Conservation (phyloP, 495 filamentous ascomycete genomes). For the Xylaria venustula region DNA sequence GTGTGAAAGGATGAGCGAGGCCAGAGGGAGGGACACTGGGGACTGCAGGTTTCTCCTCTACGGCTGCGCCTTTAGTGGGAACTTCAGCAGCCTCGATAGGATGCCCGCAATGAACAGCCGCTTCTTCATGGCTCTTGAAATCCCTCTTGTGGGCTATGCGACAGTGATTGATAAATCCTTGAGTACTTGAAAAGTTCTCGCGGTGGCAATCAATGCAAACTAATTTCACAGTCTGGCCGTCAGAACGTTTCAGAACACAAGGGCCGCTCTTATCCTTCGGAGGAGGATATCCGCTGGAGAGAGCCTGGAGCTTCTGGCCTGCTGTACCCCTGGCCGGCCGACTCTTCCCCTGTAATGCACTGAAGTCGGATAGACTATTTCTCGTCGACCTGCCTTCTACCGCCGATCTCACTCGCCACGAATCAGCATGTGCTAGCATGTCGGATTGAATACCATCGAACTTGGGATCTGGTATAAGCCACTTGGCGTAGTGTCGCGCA, state of each 20-base stretch:
- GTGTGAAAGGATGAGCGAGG: slow-evolving; percentile 69
- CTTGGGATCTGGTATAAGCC: slow-evolving; percentile 83
- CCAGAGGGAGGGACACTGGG: slow-evolving; percentile 40
- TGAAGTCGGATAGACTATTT: slow-evolving; percentile 62
- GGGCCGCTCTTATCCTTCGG: slow-evolving; percentile 63
- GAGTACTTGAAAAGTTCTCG: slow-evolving; percentile 89
- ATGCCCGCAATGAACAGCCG: slow-evolving; percentile 83
- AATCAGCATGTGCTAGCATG: slow-evolving; percentile 27
- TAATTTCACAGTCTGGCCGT: slow-evolving; percentile 66
- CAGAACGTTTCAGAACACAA: slow-evolving; percentile 51
- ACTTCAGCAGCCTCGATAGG: slow-evolving; percentile 69
- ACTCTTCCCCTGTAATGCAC: slow-evolving; percentile 51
- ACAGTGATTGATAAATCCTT: slow-evolving; percentile 98
- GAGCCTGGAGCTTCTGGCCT: slow-evolving; percentile 64
- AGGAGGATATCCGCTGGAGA: slow-evolving; percentile 69
- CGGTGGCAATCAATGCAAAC: slow-evolving; percentile 85
- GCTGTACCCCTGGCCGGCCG: slow-evolving; percentile 59
- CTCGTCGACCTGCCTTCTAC: slow-evolving; percentile 73
- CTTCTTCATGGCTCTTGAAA: slow-evolving; percentile 91
- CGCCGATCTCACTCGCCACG: slow-evolving; percentile 39
- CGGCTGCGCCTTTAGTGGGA: slow-evolving; percentile 47
- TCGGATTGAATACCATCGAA: slow-evolving; percentile 70
- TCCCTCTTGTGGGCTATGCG: slow-evolving; percentile 90
- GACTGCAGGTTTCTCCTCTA: slow-evolving; percentile 39
- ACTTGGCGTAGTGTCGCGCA: slow-evolving; percentile 87